These are phyloP conservation scores for Jimgerdemannia flammicorona DNA, from an alignment of 192 early-diverging fungal species.

Conservation along the genomic window DNA sequence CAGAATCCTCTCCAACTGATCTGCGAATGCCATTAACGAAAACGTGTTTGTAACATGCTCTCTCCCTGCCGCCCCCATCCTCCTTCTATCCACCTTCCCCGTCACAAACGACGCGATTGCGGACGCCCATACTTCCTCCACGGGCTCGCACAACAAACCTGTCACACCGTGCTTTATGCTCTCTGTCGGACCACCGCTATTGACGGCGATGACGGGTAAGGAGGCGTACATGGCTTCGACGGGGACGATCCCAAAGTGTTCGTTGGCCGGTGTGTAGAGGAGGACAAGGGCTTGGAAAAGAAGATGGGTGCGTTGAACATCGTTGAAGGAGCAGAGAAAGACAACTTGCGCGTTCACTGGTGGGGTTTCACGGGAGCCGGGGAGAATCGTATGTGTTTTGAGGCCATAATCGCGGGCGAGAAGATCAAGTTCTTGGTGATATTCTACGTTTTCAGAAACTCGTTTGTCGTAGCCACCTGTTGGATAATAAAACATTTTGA, in stretches of 20 bases:
- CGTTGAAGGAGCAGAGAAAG: slow-evolving; percentile 87
- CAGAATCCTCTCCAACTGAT: slow-evolving; percentile 64
- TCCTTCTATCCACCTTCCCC: slow-evolving; percentile 25
- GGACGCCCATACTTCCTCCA: slow-evolving; percentile 56
- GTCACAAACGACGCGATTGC: slow-evolving; percentile 53
- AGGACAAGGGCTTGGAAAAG: slow-evolving; percentile 58
- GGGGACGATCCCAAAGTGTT: slow-evolving; percentile 98
- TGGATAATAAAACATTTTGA: background rate
- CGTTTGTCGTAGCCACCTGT: slow-evolving; percentile 83
- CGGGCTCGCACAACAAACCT: slow-evolving; percentile 69
- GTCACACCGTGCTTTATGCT: slow-evolving; percentile 69
- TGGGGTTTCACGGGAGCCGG: slow-evolving; percentile 20
- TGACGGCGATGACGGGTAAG: slow-evolving; percentile 83
- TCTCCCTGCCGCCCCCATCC: slow-evolving; percentile 69
- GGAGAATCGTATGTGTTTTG: slow-evolving; percentile 34
- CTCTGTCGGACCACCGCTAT: slow-evolving; percentile 85
- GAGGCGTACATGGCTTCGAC: slow-evolving; percentile 92
- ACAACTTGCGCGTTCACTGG: slow-evolving; percentile 59
- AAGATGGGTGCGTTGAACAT: slow-evolving; percentile 72
- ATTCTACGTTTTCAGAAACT: slow-evolving; percentile 84
- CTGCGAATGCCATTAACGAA: slow-evolving; percentile 61
- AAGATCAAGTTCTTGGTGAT: slow-evolving; percentile 66
- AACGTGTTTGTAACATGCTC: slow-evolving; percentile 58
- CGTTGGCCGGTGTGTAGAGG: slow-evolving; percentile 89
- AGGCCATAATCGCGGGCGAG: slow-evolving; percentile 49